Base-by-base conservation (phyloP, 371 early-diverging fungal species). In the Mortierella sp. region DNA sequence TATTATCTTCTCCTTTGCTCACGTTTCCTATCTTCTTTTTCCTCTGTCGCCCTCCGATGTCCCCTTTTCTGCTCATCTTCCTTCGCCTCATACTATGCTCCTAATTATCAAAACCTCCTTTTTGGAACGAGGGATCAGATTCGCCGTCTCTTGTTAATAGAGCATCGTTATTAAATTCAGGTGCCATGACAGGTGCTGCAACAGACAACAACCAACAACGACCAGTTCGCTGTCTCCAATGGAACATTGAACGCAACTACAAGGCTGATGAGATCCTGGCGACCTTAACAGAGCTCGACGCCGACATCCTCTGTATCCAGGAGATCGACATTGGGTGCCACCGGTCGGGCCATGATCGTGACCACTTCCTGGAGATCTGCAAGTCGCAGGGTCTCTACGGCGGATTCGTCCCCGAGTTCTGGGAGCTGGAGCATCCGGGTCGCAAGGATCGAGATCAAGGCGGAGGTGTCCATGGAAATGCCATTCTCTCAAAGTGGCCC, bases 391-490 rank as follows among this genome's bases (percentile, higher is more conserved):
- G 86, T 22, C 81, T 92, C 58, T 89, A 90, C 63, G 93, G 93
- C 16, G 93, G 90, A 14, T 93, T 94, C 74, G 94, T 92, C 0
- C 89, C 91, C 39, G 96, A 96, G 86, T 96, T 95, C 74, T 79
- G 87, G 58, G 95, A 96, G 79, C 74, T 95, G 34, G 91, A 90
- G 34, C 90, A 90, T 65, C 90, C 92, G 0, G 73, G 87, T 8
- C 87, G 95, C 44, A 79, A 73, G 8, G 73, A 83, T 71, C 77
- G 88, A 26, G 87, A 91, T 73, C 82, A 89, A 88, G 96, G 95
- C 29, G 95, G 95, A 13, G 96, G 96, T 4, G 80, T 94, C 3
- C 96, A 96, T 80, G 96, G 95, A 4, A 96, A 95, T 79, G 95
- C 96, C 0, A 93, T 96, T n/a, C 81, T 93, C 52, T 90, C 93